Conservation (phyloP, 2,329 filamentous ascomycete genomes). For the Botrytis squamosa region DNA sequence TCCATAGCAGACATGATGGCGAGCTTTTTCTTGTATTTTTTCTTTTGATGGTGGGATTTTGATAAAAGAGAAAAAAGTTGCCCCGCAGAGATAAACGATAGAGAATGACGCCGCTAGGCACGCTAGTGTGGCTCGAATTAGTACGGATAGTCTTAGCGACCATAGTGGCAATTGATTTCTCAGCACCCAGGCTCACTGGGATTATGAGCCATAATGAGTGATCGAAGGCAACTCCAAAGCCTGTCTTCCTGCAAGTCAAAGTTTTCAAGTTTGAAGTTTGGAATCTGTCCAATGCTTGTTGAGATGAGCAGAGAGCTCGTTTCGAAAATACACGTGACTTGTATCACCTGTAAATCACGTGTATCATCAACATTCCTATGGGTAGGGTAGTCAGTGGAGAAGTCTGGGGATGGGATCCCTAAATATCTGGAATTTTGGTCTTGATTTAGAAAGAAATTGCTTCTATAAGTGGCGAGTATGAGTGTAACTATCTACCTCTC, state of each 20-base stretch:
- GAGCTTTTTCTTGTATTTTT: conserved; percentile 32
- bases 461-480: not conserved
- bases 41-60: conserved; percentile 26
- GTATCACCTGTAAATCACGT: not conserved
- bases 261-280: not conserved
- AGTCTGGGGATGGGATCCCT: not conserved
- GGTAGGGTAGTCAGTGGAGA: not conserved
- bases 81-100: conserved; percentile 30
- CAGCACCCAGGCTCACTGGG: not conserved
- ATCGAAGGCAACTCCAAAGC: not conserved
- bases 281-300: not conserved
- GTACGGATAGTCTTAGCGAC: conserved; percentile 10
- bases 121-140: conserved; percentile 6
- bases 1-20: conserved; percentile 57
- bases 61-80: conserved; percentile 33
- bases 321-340: not conserved
- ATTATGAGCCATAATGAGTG: not conserved
- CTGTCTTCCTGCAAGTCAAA: not conserved
- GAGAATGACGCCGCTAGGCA: conserved; percentile 9
- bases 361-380: not conserved
- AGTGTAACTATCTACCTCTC: not conserved
- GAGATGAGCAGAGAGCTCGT: not conserved
- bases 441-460: not conserved
- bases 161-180: conserved; percentile 6
- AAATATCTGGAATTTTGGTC: not conserved